Percentiles rank a stretch among this genome's conserved stretches.
Evolutionary conservation across 768 basidiomycete species (phyloP).

Genomic region (Cystofilobasidium capitatum): DNA sequence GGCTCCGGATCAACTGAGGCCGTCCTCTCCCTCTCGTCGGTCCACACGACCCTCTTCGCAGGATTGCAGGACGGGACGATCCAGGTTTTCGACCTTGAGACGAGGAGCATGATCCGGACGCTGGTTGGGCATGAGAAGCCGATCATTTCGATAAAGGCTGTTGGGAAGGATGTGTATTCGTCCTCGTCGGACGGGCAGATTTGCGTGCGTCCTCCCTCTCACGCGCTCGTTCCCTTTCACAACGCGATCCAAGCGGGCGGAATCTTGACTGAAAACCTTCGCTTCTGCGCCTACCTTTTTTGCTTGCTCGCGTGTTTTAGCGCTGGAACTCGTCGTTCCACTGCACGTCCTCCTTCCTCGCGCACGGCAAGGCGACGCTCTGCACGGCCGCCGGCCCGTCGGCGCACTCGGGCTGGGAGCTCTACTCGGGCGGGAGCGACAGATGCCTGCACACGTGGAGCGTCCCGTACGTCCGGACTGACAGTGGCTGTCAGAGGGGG

Average conservation of each 20-base stretch:
- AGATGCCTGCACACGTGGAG: slow-evolving; percentile 47
- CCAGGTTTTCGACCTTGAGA: slow-evolving; percentile 26
- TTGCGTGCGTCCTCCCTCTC: slow-evolving; percentile 6
- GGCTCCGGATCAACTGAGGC: slow-evolving; percentile 22
- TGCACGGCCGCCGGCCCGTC: slow-evolving; percentile 55
- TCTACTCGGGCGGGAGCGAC: slow-evolving; percentile 78
- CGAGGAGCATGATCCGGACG: slow-evolving; percentile 1
- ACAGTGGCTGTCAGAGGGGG: neutral
- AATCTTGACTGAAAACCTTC: too few species aligned
- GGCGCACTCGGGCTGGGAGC: slow-evolving; percentile 30
- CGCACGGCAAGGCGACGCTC: slow-evolving; percentile 35
- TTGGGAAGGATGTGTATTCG: slow-evolving; percentile 18
- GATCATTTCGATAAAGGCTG: neutral
- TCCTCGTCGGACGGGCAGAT: slow-evolving; percentile 16
- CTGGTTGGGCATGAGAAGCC: slow-evolving; percentile 17
- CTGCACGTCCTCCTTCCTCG: slow-evolving; percentile 44
- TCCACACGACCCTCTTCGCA: slow-evolving; percentile 22
- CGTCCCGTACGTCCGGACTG: neutral
- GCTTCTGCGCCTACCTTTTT: neutral
- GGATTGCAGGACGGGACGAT: slow-evolving; percentile 27
- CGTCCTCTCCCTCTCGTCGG: slow-evolving; percentile 17
- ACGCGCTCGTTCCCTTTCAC: neutral
- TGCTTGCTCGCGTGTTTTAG: slow-evolving; percentile 40
- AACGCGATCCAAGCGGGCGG: too few species aligned
- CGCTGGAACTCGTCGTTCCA: slow-evolving; percentile 78